Base-by-base conservation (phyloP, 2,329 filamentous ascomycete genomes). In the Colletotrichum cordylinicola region DNA sequence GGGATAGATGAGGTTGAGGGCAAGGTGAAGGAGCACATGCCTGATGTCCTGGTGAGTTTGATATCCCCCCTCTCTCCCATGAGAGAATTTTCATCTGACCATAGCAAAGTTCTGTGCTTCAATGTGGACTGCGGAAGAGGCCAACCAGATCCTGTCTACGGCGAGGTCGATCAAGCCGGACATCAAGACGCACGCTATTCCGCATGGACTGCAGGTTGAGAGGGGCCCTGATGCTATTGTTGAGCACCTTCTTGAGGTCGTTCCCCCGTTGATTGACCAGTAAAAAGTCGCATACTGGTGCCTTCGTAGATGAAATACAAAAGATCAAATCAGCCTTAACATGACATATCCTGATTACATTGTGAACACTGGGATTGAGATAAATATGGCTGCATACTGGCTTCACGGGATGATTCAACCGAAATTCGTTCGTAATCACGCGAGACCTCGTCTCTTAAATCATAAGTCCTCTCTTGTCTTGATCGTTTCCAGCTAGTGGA, bases 91-190 rank as follows among this genome's bases (percentile, higher is more conserved):
- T 1, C 10, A n/a, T 24, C 33, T 64, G 35, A 65, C 35, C 52
- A 52, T 16, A 21, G 18, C 8, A 35, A 16, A 92, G 90, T 93
- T 92, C 84, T 91, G 88, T 67, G 92, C 92, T 4, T 93, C 85
- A n/a, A 87, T 87, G 86, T 88, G 86, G 86, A 85, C 85, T 1
- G 79, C 85, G 1, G 88, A 90, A 77, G 84, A 91, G 80, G 86
- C 85, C 29, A 79, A 83, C 8, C 80, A 86, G 75, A 90, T 90
- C 31, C 82, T 86, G 29, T 78, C 80, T 2, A 87, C 87, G 37
- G 89, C 89, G 2, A 83, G 84, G 73, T 80, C 82, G 2, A 83
- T 86, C 31, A 81, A 85, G 27, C 88, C 89, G 0, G 84, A 85
- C 12, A 85, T 91, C 76, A 88, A 87, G 80, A 89, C 87, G 1